phyloP scores from a whole-genome alignment of 2,329 filamentous ascomycete genomes.

The Blastomyces parvus region DNA sequence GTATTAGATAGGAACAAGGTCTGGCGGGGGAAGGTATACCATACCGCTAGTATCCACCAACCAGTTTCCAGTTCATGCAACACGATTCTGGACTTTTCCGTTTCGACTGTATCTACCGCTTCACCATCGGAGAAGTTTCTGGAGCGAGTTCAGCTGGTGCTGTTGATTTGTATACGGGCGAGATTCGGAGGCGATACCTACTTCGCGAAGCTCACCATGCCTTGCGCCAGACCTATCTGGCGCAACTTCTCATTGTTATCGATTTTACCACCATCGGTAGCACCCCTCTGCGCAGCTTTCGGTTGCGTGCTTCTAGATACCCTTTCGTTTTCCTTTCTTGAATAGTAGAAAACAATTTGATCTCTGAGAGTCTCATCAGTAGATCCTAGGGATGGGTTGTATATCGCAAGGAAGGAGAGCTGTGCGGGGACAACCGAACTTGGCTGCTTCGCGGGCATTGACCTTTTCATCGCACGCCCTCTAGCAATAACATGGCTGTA shows the following conservation, averaged over 20 bases:
- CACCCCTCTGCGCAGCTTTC: conserved; percentile 25
- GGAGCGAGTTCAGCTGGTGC: conserved; percentile 11
- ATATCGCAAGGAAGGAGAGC: conserved; percentile 85
- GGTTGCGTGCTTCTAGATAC: conserved; percentile 17
- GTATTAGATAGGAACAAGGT: conserved; percentile 10
- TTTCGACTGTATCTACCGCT: conserved; percentile 77
- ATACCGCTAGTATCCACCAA: conserved; percentile 92
- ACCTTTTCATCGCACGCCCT: conserved; percentile 13
- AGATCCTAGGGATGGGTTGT: conserved; percentile 72
- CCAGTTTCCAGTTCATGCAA: conserved; percentile 77
- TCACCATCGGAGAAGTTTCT: conserved; percentile 73
- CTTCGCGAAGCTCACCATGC: conserved; percentile 85
- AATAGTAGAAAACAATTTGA: conserved; percentile 91
- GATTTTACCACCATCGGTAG: conserved; percentile 33
- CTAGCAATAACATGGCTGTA: background rate
- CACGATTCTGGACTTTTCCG: conserved; percentile 75
- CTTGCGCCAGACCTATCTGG: conserved; percentile 91
- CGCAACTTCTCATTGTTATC: conserved; percentile 78
- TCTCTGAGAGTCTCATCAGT: conserved; percentile 64
- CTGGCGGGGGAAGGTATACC: conserved; percentile 23
- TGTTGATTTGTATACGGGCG: conserved; percentile 10
- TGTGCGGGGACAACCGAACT: conserved; percentile 60
- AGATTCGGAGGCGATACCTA: conserved; percentile 27
- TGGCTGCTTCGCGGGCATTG: conserved; percentile 32
- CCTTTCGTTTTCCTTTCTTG: conserved; percentile 30